These are phyloP conservation scores for Verticillium klebahnii DNA, from an alignment of 2,329 filamentous ascomycete species.

Conservation along the genomic window DNA sequence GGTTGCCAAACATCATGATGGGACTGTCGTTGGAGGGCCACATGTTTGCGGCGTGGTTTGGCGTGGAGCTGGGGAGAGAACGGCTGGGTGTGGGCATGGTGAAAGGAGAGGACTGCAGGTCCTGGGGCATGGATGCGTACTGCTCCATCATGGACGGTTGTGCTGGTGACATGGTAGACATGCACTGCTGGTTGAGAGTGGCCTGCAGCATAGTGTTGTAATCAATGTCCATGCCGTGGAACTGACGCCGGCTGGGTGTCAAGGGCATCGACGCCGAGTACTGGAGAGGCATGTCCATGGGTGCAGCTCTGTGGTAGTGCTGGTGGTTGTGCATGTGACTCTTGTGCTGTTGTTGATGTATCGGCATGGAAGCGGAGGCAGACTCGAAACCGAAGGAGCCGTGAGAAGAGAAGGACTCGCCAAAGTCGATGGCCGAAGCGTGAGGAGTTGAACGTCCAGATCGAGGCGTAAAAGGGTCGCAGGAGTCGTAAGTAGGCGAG, in stretches of 20 bases:
- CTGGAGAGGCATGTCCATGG: slow-evolving; percentile 2
- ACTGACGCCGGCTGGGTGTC: slow-evolving; percentile 9
- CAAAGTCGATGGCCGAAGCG: slow-evolving; percentile 31
- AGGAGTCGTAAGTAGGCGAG: slow-evolving; percentile 34
- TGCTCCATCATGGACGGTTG: slow-evolving; percentile 5
- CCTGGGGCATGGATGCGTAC: slow-evolving; percentile 7
- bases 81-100: slow-evolving; percentile 13
- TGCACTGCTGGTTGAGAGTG: slow-evolving; percentile 12
- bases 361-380: not conserved
- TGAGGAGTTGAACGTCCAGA: slow-evolving; percentile 39
- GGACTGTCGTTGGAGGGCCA: slow-evolving; percentile 37
- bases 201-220: slow-evolving; percentile 33
- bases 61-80: slow-evolving; percentile 30
- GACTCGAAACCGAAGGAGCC: slow-evolving; percentile 21
- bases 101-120: slow-evolving; percentile 13
- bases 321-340: not conserved
- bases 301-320: not conserved
- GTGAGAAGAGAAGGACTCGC: slow-evolving; percentile 23
- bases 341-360: not conserved
- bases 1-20: slow-evolving; percentile 29
- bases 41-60: slow-evolving; percentile 29
- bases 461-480: slow-evolving; percentile 38
- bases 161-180: slow-evolving; percentile 10
- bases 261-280: slow-evolving; percentile 4
- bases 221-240: slow-evolving; percentile 23